A percentile compares a stretch with the other conserved stretches of the same genome.
These are phyloP conservation scores for Rachicladosporium sp. DNA, from an alignment of 2,329 filamentous ascomycete genomes.

Conservation along the genomic window DNA sequence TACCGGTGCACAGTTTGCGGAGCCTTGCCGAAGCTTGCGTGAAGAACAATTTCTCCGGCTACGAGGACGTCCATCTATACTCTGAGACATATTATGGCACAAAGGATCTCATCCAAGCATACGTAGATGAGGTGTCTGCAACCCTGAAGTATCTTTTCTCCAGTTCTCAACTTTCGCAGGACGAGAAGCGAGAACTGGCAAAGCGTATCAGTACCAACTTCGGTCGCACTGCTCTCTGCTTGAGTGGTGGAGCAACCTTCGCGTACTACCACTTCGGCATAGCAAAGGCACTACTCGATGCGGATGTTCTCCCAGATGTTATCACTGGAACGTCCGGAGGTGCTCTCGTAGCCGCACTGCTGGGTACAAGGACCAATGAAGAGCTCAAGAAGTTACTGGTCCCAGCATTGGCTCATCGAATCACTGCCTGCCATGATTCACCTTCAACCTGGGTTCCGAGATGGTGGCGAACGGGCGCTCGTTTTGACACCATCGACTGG, in stretches of 20 bases:
- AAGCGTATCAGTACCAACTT: slow-evolving; percentile 84
- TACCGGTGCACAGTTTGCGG: slow-evolving; percentile 60
- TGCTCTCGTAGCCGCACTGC: slow-evolving; percentile 73
- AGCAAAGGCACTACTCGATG: slow-evolving; percentile 76
- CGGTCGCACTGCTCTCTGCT: slow-evolving; percentile 79
- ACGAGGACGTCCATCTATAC: slow-evolving; percentile 89
- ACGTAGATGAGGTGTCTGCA: slow-evolving; percentile 69
- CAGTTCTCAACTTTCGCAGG: slow-evolving; percentile 53
- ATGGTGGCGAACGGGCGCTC: slow-evolving; percentile 86
- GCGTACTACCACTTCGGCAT: slow-evolving; percentile 96
- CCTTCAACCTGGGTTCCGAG: slow-evolving; percentile 64
- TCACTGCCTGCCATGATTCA: slow-evolving; percentile 73
- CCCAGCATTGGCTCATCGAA: slow-evolving; percentile 71
- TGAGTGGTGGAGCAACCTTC: slow-evolving; percentile 88
- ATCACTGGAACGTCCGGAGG: slow-evolving; percentile 95
- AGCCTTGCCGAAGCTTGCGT: slow-evolving; percentile 76
- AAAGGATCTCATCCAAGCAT: slow-evolving; percentile 86
- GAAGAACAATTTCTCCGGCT: slow-evolving; percentile 93
- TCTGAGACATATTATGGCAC: slow-evolving; percentile 96
- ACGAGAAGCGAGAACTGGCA: slow-evolving; percentile 71
- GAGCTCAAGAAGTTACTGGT: slow-evolving; percentile 77
- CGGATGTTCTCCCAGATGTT: slow-evolving; percentile 74
- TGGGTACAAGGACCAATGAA: slow-evolving; percentile 82
- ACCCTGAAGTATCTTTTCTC: slow-evolving; percentile 56
- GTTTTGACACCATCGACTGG: slow-evolving; percentile 92